These are phyloP conservation scores for Urochloa ruziziensis DNA, from an alignment of 176 grass and related monocot species.

Conservation along the genomic window DNA sequence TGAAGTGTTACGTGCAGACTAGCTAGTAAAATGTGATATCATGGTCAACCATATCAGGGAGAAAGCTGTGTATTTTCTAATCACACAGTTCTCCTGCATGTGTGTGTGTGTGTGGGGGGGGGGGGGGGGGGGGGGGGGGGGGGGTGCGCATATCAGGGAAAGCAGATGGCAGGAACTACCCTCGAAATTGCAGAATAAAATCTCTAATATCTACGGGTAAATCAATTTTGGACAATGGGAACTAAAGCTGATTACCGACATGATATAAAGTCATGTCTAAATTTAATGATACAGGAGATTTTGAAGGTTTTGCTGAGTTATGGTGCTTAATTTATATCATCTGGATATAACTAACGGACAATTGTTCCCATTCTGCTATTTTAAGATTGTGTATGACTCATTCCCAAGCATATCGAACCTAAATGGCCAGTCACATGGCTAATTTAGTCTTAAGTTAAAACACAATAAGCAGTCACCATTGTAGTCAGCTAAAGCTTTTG, in stretches of 20 bases:
- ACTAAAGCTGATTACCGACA: constrained; percentile 5
- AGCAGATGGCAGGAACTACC: too few relatives aligned
- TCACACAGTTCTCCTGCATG: neutral
- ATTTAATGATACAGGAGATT: neutral
- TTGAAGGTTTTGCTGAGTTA: neutral
- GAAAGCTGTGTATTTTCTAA: neutral
- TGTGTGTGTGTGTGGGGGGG: too few relatives aligned
- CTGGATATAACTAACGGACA: neutral
- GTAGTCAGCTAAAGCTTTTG: neutral
- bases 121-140: too few relatives aligned
- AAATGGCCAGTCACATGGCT: neutral
- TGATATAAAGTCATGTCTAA: neutral
- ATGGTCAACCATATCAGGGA: neutral
- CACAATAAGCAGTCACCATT: neutral
- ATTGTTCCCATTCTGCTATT: neutral
- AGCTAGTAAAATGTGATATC: constrained; percentile 7
- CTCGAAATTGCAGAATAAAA: constrained; percentile 16
- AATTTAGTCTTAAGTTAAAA: neutral
- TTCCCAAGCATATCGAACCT: neutral
- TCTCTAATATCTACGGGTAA: neutral
- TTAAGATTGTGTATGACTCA: neutral
- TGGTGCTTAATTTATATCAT: constrained; percentile 12
- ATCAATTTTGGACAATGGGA: constrained; percentile 10
- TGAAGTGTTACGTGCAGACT: neutral
- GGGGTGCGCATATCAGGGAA: too few relatives aligned